Base-by-base conservation (phyloP, 257 asterid species). In the Nicotiana noctiflora region DNA sequence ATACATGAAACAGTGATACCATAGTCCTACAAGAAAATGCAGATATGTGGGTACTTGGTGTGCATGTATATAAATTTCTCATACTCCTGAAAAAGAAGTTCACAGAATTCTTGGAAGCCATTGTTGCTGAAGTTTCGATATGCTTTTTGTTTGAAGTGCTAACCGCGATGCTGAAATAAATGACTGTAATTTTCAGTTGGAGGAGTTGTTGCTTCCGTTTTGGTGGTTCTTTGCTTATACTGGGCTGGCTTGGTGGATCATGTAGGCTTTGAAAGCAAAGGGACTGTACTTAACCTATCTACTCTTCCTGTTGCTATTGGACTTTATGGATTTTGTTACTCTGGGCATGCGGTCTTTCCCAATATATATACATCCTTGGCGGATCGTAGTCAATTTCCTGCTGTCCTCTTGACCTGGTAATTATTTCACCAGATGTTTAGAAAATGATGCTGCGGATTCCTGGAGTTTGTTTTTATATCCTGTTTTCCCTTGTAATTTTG, bases 321-420 rank as follows among this genome's bases (percentile, higher is more conserved):
- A 66, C 93, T 96, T 31, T 96, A 93, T 46, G 99, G 98, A 59
- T 96, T 87, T 82, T 96, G 98, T 92, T 96, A 93, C 89, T 94
- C 98, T 0, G 99, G 99, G 4, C 98, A 96, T 75, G 98, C 99
- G 4, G 97, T 96, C 74, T 92, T 96, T 75, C 99, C 99, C 76
- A 96, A 96, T 77, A 96, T 96, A 76, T 96, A 96, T 80, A 86
- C 94, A 10, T 96, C 99, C 31, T 87, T 96, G 98, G 93, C 86
- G 66, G 92, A 91, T 63, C 98, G 90, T 53, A 89, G 83, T 80
- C 95, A 92, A 89, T 96, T 79, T 84, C 93, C 98, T 56, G 68
- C 91, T 8, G 95, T 96, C 75, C 98, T 96, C 80, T 84, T 94
- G 82, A 61, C 89, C 53, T 91, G 98, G 99, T 94, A 86, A 34